Evolutionary conservation across 805 yeast species (phyloP), one percentile per base, ranked within the genome.

Genomic region (Lipomyces starkeyi): DNA sequence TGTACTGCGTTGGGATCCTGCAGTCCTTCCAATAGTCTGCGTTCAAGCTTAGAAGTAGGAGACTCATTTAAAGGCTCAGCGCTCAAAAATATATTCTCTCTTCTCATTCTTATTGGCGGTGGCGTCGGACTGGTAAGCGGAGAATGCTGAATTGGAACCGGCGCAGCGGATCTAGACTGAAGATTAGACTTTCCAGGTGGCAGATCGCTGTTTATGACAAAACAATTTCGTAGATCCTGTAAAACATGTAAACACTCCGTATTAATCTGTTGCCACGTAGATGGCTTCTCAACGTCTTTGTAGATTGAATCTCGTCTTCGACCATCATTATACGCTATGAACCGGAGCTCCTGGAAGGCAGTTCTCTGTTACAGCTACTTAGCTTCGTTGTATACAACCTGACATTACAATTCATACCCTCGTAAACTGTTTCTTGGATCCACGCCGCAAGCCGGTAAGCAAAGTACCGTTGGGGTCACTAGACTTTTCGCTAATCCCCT

Each of bases 331-430:
- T 70, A 68, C 5, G 80, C 75, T 54, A 81, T 76, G 29, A 66
- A 64, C 17, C 69, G 62, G 11, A 82, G 74, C 64, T 81, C 84
- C 58, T 78, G 75, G 74, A 79, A 81, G 0, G 84, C 83, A 22
- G 75, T 70, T 8, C 78, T 67, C 58, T 75, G 71, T 37, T 5
- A 58, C 22, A 43, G 22, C 22, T 17, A n/a, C 49, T 43, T 43
- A 43, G 49, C 25, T 43, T 43, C 49, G 20, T 43, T 53, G n/a
- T 40, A 29, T 7, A 29, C 3, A 25, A 29, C 11, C 40, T n/a
- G 8, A 2, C 32, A 37, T 17, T 29, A 29, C 17, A 13, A 14
- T 4, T 5, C 56, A n/a, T 61, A 67, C 70, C 61, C 49, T 59
- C 4, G 79, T 73, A 9, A 78, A 70, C 1, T 74, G 73, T 27